Conservation (phyloP, 805 yeast species). For the Teunomyces kruisii region DNA sequence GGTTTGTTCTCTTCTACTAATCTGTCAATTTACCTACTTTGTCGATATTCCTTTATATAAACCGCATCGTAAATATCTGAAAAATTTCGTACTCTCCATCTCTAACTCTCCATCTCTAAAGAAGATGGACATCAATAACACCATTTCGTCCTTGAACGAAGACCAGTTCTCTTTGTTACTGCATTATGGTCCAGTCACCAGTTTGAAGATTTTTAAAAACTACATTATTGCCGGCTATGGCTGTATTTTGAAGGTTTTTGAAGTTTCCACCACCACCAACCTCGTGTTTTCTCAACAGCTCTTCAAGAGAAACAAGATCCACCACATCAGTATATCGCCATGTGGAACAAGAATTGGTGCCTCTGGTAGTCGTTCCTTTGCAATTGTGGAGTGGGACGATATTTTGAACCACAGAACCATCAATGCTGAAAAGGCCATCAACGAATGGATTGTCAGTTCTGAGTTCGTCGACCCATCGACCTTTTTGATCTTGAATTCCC, state of each 20-base stretch:
- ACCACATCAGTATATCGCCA: constrained; percentile 55
- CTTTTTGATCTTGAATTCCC: constrained; percentile 68
- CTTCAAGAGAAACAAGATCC: constrained; percentile 76
- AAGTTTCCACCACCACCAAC: constrained; percentile 32
- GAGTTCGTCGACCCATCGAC: constrained; percentile 45
- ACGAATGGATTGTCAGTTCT: constrained; percentile 79
- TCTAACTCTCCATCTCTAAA: not conserved
- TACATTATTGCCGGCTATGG: constrained; percentile 67
- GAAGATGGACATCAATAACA: constrained; percentile 7
- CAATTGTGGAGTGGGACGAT: constrained; percentile 23
- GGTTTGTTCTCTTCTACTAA: not conserved
- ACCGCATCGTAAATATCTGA: not conserved
- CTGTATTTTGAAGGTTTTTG: constrained; percentile 56
- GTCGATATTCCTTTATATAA: not conserved
- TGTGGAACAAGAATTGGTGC: constrained; percentile 35
- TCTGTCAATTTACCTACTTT: not conserved
- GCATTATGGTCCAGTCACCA: constrained; percentile 72
- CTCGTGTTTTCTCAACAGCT: constrained; percentile 43
- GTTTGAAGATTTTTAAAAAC: constrained; percentile 47
- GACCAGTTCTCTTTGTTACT: constrained; percentile 14
- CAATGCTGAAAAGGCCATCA: constrained; percentile 48
- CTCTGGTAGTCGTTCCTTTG: constrained; percentile 75
- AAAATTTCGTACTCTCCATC: too few relatives aligned
- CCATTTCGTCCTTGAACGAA: constrained; percentile 19
- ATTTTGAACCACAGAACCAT: constrained; percentile 13